phyloP scores from a whole-genome alignment of 441 rosid genomes.

The Pelargonium australe region DNA sequence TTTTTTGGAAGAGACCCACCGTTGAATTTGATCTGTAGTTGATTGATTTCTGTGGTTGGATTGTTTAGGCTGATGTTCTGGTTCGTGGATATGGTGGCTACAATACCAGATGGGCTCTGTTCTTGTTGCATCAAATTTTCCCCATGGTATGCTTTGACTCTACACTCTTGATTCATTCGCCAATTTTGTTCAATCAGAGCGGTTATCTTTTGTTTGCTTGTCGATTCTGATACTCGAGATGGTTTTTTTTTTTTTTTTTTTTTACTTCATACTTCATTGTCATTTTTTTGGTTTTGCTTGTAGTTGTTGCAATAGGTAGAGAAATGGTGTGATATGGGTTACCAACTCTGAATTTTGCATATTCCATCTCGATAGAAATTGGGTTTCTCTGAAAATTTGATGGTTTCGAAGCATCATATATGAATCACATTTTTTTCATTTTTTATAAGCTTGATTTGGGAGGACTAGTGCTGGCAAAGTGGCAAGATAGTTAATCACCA shows the following conservation, averaged over 20 bases:
- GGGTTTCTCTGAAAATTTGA: not conserved
- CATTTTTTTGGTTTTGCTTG: not conserved
- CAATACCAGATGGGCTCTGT: slow-evolving; percentile 90
- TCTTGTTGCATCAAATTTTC: slow-evolving; percentile 70
- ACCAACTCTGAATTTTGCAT: not conserved
- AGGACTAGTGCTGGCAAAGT: not conserved
- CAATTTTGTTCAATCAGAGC: not conserved
- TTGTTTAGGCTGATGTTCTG: slow-evolving; percentile 52
- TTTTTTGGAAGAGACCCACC: too few relatives aligned
- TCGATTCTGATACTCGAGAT: not conserved
- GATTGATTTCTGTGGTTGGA: not conserved
- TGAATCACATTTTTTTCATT: not conserved
- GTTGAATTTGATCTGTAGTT: not conserved
- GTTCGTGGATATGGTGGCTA: slow-evolving; percentile 94
- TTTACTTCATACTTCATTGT: not conserved
- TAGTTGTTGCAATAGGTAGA: not conserved
- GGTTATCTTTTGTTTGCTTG: not conserved
- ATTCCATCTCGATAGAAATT: not conserved
- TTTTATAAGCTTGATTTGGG: not conserved
- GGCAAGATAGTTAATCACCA: too few relatives aligned
- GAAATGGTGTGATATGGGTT: not conserved
- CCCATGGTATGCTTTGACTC: slow-evolving; percentile 46
- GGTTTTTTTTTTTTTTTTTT: not conserved
- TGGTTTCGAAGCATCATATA: not conserved
- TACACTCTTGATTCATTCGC: not conserved